phyloP scores from a whole-genome alignment of 768 basidiomycete genomes.

The Auriculariales sp. region DNA sequence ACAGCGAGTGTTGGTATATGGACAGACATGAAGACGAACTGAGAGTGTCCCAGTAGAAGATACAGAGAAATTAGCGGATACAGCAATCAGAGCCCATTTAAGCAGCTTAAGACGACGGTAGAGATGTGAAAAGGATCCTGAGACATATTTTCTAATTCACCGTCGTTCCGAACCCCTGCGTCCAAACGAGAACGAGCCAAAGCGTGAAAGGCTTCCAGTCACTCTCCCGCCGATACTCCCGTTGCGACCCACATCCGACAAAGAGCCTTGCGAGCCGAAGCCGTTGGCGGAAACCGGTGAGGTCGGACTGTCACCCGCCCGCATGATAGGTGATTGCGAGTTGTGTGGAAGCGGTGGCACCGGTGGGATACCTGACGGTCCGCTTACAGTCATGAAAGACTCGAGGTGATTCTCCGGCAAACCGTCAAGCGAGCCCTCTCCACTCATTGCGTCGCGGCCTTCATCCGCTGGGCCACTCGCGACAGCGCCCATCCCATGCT shows the following conservation, averaged over 20 bases:
- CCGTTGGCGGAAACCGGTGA: background rate
- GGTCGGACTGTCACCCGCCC: background rate
- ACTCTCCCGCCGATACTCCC: background rate
- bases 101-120: too few relatives aligned
- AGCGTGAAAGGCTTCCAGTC: background rate
- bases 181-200: background rate
- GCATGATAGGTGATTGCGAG: background rate
- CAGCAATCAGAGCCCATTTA: too few relatives aligned
- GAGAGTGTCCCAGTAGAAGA: too few relatives aligned
- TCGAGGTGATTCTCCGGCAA: background rate
- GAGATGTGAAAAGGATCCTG: too few relatives aligned
- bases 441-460: background rate
- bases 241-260: background rate
- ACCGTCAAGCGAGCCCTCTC: background rate
- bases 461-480: constrained; percentile 59
- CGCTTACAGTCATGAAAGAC: background rate
- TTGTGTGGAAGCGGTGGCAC: background rate
- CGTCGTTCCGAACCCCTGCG: too few relatives aligned
- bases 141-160: too few relatives aligned
- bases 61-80: too few relatives aligned
- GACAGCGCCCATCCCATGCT: constrained; percentile 73
- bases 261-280: background rate
- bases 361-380: background rate
- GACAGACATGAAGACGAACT: too few relatives aligned
- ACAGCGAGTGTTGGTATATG: too few relatives aligned